Evolutionary conservation across 768 basidiomycete species (phyloP), one percentile per base, ranked within the genome.

Genomic region (Russula earlei): DNA sequence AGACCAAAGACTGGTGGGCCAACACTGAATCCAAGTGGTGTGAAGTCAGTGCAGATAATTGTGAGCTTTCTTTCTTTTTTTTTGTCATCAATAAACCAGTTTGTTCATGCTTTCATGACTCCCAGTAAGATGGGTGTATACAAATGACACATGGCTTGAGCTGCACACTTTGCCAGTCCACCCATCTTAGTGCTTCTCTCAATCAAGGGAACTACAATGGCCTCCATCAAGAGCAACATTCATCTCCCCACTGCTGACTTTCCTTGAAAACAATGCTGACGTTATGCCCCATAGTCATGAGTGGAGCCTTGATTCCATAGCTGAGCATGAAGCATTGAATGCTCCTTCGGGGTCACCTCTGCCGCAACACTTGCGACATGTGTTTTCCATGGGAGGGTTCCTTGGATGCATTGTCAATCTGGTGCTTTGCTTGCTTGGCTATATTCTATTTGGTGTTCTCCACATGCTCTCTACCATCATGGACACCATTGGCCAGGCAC

Each of bases 241-340:
- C 74, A 74, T 8, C 73, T 74, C 53, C 67, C 77, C 80, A 17
- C 75, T 75, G 14, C 68, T 72, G 33, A 54, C 69, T 27, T 70
- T 69, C 9, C 75, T 64, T 31, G 64, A 67, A 40, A 27, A 53
- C 34, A 37, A 15, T 5, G 55, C 47, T 14, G 63, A 70, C n/a
- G 56, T 63, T 10, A 64, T 67, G 7, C 60, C 66, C 36, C 73
- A 78, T 24, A 68, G 55, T 20, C 34, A 74, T 29, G 79, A 80
- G 55, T 72, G 76, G 60, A 77, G 79, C 2, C 74, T 88, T 24
- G 70, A 78, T 22, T 78, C 83, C 8, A 85, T 88, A 63, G 74
- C 77, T 5, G 87, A 88, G 71, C 72, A 74, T n/a, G n/a, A 86
- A 64, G 74, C 70, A 25, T 48, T 58, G 7, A 27, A 33, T 8